Conservation (phyloP, 2,329 filamentous ascomycete species). For the Curvularia verruculosa region DNA sequence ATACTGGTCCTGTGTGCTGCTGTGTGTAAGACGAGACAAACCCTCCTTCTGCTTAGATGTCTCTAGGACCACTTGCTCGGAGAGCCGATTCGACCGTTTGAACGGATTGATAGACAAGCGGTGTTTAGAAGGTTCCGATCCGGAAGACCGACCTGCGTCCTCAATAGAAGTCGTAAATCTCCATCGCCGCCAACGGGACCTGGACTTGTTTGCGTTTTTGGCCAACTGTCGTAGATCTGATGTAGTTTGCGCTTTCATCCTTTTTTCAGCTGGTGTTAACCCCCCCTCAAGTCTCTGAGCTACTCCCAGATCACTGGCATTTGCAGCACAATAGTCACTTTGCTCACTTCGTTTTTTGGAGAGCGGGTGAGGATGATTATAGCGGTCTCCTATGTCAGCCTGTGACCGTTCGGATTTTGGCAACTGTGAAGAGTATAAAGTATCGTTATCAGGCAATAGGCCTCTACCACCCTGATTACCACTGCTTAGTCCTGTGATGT, state of each 20-base stretch:
- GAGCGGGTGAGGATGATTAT: slow-evolving; percentile 18
- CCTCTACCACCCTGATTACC: slow-evolving; percentile 1
- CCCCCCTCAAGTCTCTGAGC: slow-evolving; percentile 14
- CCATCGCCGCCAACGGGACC: slow-evolving; percentile 31
- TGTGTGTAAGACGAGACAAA: not conserved
- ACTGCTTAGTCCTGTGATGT: not conserved
- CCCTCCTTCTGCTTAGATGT: slow-evolving; percentile 6
- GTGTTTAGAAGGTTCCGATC: slow-evolving; percentile 3
- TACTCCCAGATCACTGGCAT: slow-evolving; percentile 21
- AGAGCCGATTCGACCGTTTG: slow-evolving; percentile 25
- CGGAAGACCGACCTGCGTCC: slow-evolving; percentile 13
- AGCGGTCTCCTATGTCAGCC: slow-evolving; percentile 19
- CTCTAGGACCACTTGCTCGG: slow-evolving; percentile 12
- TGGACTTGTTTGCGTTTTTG: slow-evolving; percentile 15
- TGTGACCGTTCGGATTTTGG: slow-evolving; percentile 17
- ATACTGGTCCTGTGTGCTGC: not conserved
- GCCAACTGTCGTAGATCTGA: slow-evolving; percentile 26
- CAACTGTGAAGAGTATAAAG: slow-evolving; percentile 10
- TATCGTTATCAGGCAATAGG: slow-evolving; percentile 18
- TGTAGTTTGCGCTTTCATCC: slow-evolving; percentile 11
- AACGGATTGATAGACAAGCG: slow-evolving; percentile 27
- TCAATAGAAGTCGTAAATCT: slow-evolving; percentile 23
- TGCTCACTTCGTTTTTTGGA: slow-evolving; percentile 18
- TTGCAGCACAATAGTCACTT: slow-evolving; percentile 4
- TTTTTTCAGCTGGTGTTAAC: slow-evolving; percentile 12